Base-by-base conservation (phyloP, 306 rosid species). In the Lupinus albus region DNA sequence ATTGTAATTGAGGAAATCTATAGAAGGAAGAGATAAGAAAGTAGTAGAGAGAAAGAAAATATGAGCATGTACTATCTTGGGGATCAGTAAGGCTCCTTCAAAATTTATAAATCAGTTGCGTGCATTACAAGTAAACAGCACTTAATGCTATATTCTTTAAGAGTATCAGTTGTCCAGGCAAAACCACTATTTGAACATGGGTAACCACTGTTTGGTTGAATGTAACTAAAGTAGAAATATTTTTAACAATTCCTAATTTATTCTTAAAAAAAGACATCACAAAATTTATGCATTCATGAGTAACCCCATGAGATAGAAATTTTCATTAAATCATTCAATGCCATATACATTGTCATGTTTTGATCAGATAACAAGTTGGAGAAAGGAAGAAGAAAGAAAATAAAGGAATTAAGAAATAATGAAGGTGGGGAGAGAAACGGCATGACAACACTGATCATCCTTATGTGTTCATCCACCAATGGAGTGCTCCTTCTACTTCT, bases 311-410 rank as follows among this genome's bases (percentile, higher is more conserved):
- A 9, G 35, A 20, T 54, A 30, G 8, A 30, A 28, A 4, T 53
- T 36, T 59, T 59, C 28, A 35, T 59, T 13, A 56, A 56, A 45
- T 18, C 52, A 17, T 39, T 61, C 76, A 60, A 32, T 46, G 15
- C 20, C 8, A 53, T 42, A 16, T 63, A 63, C 71, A 73, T 62
- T 28, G 11, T 42, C 48, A 17, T 35, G 59, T 70, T 59, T 18
- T 70, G 47, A 70, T 7, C 17, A 35, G n/a, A 49, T 25, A 8
- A 36, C 3, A 5, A 46, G 33, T 13, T 46, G 6, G 36, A 64
- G 11, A 58, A 45, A 25, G 28, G 2, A 2, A 25, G 30, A 25
- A 46, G 8, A 32, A 17, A 63, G 17, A 38, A 17, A 61, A 0
- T 2, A 39, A 4, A 41, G 5, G 36, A 42, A 44, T 4, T 3